These are phyloP conservation scores for Mortierella alpina DNA, from an alignment of 192 early-diverging fungal species.

Conservation along the genomic window DNA sequence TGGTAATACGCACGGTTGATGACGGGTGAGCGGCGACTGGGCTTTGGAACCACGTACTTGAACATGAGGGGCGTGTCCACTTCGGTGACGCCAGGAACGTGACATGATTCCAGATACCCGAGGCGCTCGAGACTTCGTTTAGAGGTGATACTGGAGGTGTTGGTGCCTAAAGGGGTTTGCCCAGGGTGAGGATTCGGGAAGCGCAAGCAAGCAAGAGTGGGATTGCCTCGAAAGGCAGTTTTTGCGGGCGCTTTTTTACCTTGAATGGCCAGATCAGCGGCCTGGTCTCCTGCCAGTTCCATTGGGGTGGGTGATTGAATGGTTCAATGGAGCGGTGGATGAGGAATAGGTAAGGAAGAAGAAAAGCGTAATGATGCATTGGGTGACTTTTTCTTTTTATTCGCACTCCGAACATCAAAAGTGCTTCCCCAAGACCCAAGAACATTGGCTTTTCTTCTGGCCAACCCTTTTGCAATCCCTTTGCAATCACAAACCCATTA, in stretches of 20 bases:
- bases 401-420: too few relatives aligned
- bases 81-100: constrained; percentile 36
- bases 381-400: too few relatives aligned
- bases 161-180: constrained; percentile 21
- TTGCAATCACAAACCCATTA: too few relatives aligned
- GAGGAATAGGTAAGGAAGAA: background rate
- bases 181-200: background rate
- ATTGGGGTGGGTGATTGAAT: background rate
- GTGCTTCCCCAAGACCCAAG: too few relatives aligned
- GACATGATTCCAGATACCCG: constrained; percentile 40
- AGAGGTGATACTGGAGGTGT: constrained; percentile 50
- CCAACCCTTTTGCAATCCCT: too few relatives aligned
- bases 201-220: background rate
- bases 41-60: constrained; percentile 44
- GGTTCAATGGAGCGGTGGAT: background rate
- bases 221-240: too few relatives aligned
- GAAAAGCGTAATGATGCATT: too few relatives aligned
- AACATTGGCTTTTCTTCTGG: too few relatives aligned
- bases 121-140: constrained; percentile 46
- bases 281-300: constrained; percentile 12
- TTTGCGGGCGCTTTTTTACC: constrained; percentile 1
- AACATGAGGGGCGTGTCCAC: constrained; percentile 38
- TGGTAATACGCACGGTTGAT: constrained; percentile 51
- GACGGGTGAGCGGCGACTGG: constrained; percentile 44
- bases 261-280: constrained; percentile 48